phyloP scores from a whole-genome alignment of 129 eudicot genomes.

The Centaurea solstitialis region DNA sequence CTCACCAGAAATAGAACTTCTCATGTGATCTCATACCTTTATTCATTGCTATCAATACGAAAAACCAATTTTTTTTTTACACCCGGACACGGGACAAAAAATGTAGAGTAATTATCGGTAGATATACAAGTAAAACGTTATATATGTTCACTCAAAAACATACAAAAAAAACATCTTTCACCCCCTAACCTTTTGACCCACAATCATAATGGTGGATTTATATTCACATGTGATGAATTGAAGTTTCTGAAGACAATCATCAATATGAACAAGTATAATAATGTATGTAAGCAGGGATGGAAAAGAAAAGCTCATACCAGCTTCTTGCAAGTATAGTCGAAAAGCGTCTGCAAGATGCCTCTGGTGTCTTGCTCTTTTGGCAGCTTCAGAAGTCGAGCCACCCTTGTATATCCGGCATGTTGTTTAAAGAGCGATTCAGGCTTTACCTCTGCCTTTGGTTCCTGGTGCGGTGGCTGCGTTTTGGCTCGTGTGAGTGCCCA shows the following conservation, averaged over 20 bases:
- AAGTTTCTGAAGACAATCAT: conserved; percentile 29
- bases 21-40: no score
- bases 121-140: neutral
- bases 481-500: conserved; percentile 82
- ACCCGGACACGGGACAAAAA: neutral
- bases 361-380: conserved; percentile 56
- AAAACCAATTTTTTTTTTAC: neutral
- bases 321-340: conserved; percentile 74
- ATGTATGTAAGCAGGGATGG: neutral
- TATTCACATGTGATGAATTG: neutral
- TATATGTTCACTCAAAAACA: neutral
- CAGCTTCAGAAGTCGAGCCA: conserved; percentile 72
- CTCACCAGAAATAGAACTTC: no score
- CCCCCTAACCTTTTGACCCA: neutral
- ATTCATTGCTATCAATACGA: neutral
- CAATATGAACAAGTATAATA: conserved; percentile 12
- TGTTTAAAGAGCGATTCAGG: conserved; percentile 58
- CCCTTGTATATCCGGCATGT: conserved; percentile 67
- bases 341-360: conserved; percentile 57
- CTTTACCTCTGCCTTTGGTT: conserved; percentile 44
- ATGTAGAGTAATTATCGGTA: neutral
- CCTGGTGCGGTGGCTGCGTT: conserved; percentile 23
- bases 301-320: conserved; percentile 36
- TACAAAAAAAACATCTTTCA: neutral
- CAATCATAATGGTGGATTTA: neutral